Conservation (phyloP, 106 monocot genomes). For the Dactylorhiza incarnata region DNA sequence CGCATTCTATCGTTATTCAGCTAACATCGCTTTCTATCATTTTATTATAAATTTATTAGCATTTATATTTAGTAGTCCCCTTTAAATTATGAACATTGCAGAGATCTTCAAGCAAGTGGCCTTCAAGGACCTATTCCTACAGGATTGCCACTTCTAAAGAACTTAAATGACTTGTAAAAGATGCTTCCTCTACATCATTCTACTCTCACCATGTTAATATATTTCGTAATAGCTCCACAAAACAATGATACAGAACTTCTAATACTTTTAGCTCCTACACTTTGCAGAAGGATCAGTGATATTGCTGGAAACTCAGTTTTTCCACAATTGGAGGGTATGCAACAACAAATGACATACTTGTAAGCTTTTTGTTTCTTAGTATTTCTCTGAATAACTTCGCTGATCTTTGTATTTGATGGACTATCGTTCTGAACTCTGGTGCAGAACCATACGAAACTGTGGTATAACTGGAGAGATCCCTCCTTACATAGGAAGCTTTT, state of each 20-base stretch:
- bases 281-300: constrained; percentile 10
- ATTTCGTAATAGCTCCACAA: background rate
- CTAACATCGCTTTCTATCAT: background rate
- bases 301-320: constrained; percentile 6
- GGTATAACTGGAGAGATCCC: constrained; percentile 9
- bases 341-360: constrained; percentile 9
- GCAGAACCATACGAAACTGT: constrained; percentile 10
- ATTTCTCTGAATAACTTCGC: background rate
- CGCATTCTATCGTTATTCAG: background rate
- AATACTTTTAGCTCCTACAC: background rate
- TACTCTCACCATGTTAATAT: background rate
- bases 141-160: background rate
- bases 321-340: constrained; percentile 7
- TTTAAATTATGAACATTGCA: background rate
- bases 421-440: background rate
- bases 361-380: background rate
- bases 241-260: background rate
- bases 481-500: background rate
- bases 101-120: constrained; percentile 13
- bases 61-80: background rate
- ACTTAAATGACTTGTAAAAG: constrained; percentile 6
- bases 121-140: constrained; percentile 8
- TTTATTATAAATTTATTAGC: background rate
- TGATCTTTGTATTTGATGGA: background rate
- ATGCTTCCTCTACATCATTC: background rate